Evolutionary conservation across 2,329 filamentous ascomycete genomes (phyloP).

Genomic region (Aulographum hederae): DNA sequence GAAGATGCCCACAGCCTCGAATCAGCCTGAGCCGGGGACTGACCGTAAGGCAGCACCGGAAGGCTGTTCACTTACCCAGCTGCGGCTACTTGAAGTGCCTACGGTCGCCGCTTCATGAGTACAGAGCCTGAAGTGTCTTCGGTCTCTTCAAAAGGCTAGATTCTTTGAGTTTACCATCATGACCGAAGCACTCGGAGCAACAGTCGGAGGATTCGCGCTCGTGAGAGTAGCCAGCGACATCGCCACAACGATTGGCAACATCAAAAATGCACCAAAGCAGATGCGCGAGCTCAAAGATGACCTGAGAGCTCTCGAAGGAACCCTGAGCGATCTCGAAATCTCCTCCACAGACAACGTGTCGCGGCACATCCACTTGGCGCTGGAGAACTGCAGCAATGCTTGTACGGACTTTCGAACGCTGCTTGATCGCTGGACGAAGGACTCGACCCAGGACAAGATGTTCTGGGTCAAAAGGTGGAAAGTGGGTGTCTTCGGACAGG

Average conservation of each 20-base stretch:
- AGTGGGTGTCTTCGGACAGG: slow-evolving; percentile 2
- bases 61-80: too few relatives aligned
- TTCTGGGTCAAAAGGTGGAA: slow-evolving; percentile 2
- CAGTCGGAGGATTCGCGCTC: too few relatives aligned
- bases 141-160: too few relatives aligned
- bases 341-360: slow-evolving; percentile 1
- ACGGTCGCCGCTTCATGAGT: too few relatives aligned
- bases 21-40: too few relatives aligned
- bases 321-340: slow-evolving; percentile 2
- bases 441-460: slow-evolving; percentile 1
- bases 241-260: slow-evolving; percentile 1
- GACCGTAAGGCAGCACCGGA: too few relatives aligned
- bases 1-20: too few relatives aligned
- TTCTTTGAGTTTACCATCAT: too few relatives aligned
- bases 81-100: too few relatives aligned
- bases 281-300: slow-evolving; percentile 1
- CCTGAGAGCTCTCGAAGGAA: slow-evolving; percentile 2
- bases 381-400: slow-evolving; percentile 4
- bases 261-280: slow-evolving; percentile 1
- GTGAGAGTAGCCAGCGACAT: too few relatives aligned
- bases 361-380: slow-evolving; percentile 3
- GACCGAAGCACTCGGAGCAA: too few relatives aligned
- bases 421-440: slow-evolving; percentile 3
- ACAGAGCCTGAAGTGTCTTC: too few relatives aligned
- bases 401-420: slow-evolving; percentile 1